Evolutionary conservation across 106 monocot genomes (phyloP), one percentile per base, ranked within the genome.

Genomic region (Acanthochlamys bracteata): DNA sequence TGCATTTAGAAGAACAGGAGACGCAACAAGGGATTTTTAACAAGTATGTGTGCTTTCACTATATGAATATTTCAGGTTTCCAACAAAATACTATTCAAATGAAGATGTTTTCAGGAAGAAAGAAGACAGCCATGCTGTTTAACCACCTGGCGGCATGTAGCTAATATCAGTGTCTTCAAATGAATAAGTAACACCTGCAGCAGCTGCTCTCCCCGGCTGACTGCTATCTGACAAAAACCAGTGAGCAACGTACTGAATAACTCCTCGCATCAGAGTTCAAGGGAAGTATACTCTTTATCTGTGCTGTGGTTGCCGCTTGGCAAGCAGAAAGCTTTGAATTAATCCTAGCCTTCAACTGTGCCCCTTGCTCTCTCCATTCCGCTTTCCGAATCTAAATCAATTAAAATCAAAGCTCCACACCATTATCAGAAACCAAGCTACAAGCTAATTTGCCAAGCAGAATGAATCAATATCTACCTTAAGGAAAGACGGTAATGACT

Each of bases 181-280:
- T 85, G 91, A 75, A 98, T 98, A 42, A 92, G 79, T 59, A 98
- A 66, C 21, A 98, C 85, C 16, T 85, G 61, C 42, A 98, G 74
- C 55, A 98, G 79, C 39, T 98, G 98, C 27, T 85, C 98, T 53
- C 91, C 98, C 67, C 98, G 88, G 59, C 80, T 79, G 53, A 98
- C 59, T 11, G 98, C 85, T 73, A 98, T 88, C 53, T 86, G 78
- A 59, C 88, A 77, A 25, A 98, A 92, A 65, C 92, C 92, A 73
- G 41, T 63, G 25, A 98, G 80, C 66, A 98, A 68, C 14, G 79
- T 74, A 62, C 83, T 60, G 62, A 92, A 98, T 20, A 98, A 57
- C 63, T 98, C 91, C 79, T 98, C 98, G 63, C 72, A 68, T 91
- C 88, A 22, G 78, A 57, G 45, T 98, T 88, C 56, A 85, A 49